Evolutionary conservation across 495 filamentous ascomycete species (phyloP).

Genomic region (Penicillium silybi): DNA sequence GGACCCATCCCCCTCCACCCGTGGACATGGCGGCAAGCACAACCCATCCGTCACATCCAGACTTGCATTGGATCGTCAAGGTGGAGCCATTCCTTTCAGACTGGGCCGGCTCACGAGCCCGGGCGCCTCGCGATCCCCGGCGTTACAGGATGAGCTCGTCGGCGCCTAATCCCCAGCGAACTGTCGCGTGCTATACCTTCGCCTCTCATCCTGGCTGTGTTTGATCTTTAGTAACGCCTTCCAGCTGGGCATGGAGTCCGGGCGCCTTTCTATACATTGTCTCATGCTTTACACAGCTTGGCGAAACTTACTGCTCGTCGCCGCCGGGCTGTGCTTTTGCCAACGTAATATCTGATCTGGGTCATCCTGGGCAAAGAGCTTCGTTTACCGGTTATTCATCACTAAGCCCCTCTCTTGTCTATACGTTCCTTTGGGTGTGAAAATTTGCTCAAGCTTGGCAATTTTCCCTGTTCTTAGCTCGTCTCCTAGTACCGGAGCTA

Average conservation of each 20-base stretch:
- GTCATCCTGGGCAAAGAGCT: neutral
- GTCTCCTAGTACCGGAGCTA: neutral
- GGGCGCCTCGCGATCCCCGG: neutral
- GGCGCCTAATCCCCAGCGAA: conserved; percentile 7
- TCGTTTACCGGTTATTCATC: neutral
- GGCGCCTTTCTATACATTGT: neutral
- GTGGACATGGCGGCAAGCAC: neutral
- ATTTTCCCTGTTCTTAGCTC: neutral
- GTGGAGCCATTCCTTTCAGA: too few relatives aligned
- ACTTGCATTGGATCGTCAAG: neutral
- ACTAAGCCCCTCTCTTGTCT: neutral
- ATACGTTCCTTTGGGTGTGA: neutral
- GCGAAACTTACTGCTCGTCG: neutral
- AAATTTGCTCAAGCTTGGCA: conserved; percentile 7
- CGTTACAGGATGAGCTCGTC: conserved; percentile 1
- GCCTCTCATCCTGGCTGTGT: neutral
- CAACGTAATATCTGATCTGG: neutral
- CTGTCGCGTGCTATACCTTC: neutral
- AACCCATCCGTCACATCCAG: neutral
- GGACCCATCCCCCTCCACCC: neutral
- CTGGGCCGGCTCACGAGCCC: neutral
- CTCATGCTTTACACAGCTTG: neutral
- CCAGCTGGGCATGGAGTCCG: neutral
- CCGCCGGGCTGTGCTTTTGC: neutral
- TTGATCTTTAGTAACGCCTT: neutral